These are phyloP conservation scores for Ophiostoma sp. DNA, from an alignment of 2,329 filamentous ascomycete genomes.

Conservation along the genomic window DNA sequence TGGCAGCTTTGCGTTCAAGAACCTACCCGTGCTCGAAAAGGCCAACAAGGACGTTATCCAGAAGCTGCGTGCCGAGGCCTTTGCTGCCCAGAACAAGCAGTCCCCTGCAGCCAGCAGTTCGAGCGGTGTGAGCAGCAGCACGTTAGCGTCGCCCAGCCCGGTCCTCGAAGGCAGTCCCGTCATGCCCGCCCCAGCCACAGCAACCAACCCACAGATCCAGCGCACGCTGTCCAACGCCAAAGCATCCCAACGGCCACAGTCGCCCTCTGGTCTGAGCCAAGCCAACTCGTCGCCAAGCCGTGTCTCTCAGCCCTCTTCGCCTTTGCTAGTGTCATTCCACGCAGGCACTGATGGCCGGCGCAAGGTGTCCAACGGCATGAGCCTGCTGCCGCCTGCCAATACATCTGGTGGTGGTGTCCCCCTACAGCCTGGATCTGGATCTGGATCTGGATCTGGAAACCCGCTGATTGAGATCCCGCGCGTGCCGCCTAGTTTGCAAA, in stretches of 20 bases:
- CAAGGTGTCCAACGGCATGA: slow-evolving; percentile 89
- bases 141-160: slow-evolving; percentile 59
- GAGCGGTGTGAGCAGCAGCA: slow-evolving; percentile 35
- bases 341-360: slow-evolving; percentile 77
- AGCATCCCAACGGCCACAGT: slow-evolving; percentile 73
- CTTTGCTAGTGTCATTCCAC: slow-evolving; percentile 94
- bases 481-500: slow-evolving; percentile 59
- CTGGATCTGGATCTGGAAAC: slow-evolving; percentile 48
- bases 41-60: slow-evolving; percentile 99
- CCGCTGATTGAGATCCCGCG: slow-evolving; percentile 69
- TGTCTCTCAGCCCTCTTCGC: slow-evolving; percentile 76
- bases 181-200: slow-evolving; percentile 52
- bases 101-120: slow-evolving; percentile 44
- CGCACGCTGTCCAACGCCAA: slow-evolving; percentile 82
- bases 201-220: slow-evolving; percentile 62
- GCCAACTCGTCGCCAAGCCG: slow-evolving; percentile 84
- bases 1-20: slow-evolving; percentile 95
- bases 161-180: slow-evolving; percentile 83
- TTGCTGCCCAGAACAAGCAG: slow-evolving; percentile 64
- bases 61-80: slow-evolving; percentile 86
- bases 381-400: slow-evolving; percentile 75
- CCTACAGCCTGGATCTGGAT: too few relatives aligned
- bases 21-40: slow-evolving; percentile 91
- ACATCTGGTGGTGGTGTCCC: slow-evolving; percentile 50
- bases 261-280: slow-evolving; percentile 78